Conservation (phyloP, 768 basidiomycete species). For the Russula griseocarnosa region DNA sequence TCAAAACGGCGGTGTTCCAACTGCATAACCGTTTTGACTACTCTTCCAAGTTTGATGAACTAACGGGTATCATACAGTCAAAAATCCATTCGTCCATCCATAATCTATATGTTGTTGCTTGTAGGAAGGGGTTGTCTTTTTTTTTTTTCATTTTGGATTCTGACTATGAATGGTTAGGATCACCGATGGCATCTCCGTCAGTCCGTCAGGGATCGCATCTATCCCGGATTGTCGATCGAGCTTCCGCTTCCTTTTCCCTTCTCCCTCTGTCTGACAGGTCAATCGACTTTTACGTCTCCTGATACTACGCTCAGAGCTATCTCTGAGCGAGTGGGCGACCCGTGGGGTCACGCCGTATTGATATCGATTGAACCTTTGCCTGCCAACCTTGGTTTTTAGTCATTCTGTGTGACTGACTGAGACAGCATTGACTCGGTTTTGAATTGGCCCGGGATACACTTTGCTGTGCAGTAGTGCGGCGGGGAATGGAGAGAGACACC, state of each 20-base stretch:
- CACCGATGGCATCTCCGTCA: slow-evolving; percentile 23
- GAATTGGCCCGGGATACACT: too few species aligned
- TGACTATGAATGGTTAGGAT: slow-evolving; percentile 4
- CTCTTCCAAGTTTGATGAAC: neutral
- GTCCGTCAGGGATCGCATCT: slow-evolving; percentile 19
- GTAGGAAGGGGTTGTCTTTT: neutral
- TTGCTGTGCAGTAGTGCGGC: neutral
- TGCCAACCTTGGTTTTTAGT: neutral
- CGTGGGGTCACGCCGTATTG: neutral
- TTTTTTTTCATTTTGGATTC: neutral
- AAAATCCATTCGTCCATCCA: neutral
- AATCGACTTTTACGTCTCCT: slow-evolving; percentile 17
- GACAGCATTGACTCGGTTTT: neutral
- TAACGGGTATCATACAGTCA: neutral
- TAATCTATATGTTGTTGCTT: neutral
- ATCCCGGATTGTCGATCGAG: slow-evolving; percentile 21
- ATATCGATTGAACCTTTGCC: neutral
- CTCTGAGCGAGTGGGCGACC: neutral
- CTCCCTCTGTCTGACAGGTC: slow-evolving; percentile 6
- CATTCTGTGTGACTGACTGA: neutral
- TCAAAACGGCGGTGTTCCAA: slow-evolving; percentile 11
- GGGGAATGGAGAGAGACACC: neutral
- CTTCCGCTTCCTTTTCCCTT: slow-evolving; percentile 4
- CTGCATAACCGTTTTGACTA: neutral
- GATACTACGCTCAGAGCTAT: neutral